Evolutionary conservation across 169 alveolate species (phyloP), one percentile per base, ranked within the genome.

Genomic region (Neospora caninum): DNA sequence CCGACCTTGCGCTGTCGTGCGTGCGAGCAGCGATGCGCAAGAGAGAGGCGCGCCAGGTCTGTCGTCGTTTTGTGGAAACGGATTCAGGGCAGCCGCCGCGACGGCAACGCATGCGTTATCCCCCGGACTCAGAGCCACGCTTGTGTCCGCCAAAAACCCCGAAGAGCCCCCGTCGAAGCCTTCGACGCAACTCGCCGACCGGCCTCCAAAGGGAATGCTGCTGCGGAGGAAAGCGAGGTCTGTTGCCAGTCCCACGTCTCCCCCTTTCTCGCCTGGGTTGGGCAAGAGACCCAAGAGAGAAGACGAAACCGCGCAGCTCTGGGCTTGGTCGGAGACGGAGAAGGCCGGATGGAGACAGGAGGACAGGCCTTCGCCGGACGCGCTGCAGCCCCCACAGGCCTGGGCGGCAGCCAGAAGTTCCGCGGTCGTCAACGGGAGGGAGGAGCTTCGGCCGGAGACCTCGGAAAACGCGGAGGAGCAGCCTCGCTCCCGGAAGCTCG

Each of bases 341-440:
- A 13, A 38, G 31, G 42, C 2, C 22, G 86, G 45, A n/a, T 20
- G 43, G 86, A 25, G 29, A 78, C 86, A n/a, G 13, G 45, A 78
- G 31, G 73, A 7, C 73, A 22, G 31, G 73, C 25, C n/a, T 0
- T 64, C 73, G 73, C 73, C 73, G n/a, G 73, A 27, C n/a, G 73
- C 86, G 86, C 39, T 4, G 31, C 42, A 70, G 18, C 36, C 83
- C 39, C 18, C 83, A n/a, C 39, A n/a, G 0, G 39, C 49, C 39
- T 78, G 86, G 43, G 86, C 86, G 22, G 86, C 86, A 2, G 86
- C 86, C 49, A 78, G 43, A 29, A 78, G 45, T 43, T 78, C 86
- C 45, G 86, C 39, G 4, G 86, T 25, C 86, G 86, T 78, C 27
- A 43, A 78, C 43, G 86, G 86, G 29, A 78, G 86, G 1, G 86